Evolutionary conservation across 305 asterid species (phyloP).

Genomic region (Fraxinus angustifolia): DNA sequence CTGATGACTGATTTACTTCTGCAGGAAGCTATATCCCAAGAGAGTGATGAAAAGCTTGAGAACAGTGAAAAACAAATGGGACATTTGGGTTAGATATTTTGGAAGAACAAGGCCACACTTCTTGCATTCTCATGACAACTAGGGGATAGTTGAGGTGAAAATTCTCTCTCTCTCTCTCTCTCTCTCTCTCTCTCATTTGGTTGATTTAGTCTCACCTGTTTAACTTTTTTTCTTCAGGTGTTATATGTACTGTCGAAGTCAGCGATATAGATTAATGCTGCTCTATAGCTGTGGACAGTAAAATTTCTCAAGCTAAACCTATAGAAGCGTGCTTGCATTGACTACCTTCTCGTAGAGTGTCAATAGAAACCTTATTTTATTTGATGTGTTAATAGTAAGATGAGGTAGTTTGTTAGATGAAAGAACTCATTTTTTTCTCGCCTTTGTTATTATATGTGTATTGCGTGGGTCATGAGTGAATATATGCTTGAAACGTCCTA

Average conservation of each 20-base stretch:
- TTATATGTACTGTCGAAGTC: slow-evolving; percentile 9
- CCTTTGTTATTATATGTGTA: slow-evolving; percentile 1
- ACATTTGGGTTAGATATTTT: background rate
- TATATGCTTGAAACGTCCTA: background rate
- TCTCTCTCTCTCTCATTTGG: background rate
- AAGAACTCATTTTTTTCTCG: background rate
- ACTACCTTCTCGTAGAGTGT: background rate
- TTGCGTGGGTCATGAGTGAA: background rate
- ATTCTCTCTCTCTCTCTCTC: background rate
- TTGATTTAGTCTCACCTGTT: background rate
- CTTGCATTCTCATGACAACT: slow-evolving; percentile 20
- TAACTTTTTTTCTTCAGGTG: slow-evolving; percentile 18
- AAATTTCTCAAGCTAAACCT: slow-evolving; percentile 21
- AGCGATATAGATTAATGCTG: slow-evolving; percentile 19
- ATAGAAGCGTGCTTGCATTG: background rate
- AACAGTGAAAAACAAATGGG: slow-evolving; percentile 27
- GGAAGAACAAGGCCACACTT: slow-evolving; percentile 14
- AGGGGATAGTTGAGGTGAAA: slow-evolving; percentile 21
- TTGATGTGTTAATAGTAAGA: slow-evolving; percentile 15
- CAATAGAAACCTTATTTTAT: background rate
- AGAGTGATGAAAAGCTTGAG: slow-evolving; percentile 25
- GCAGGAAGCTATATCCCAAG: slow-evolving; percentile 34
- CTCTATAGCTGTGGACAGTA: slow-evolving; percentile 22
- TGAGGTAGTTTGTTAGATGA: background rate
- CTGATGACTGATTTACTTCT: slow-evolving; percentile 12